Conservation (phyloP, 495 filamentous ascomycete genomes). For the Podospora didyma region DNA sequence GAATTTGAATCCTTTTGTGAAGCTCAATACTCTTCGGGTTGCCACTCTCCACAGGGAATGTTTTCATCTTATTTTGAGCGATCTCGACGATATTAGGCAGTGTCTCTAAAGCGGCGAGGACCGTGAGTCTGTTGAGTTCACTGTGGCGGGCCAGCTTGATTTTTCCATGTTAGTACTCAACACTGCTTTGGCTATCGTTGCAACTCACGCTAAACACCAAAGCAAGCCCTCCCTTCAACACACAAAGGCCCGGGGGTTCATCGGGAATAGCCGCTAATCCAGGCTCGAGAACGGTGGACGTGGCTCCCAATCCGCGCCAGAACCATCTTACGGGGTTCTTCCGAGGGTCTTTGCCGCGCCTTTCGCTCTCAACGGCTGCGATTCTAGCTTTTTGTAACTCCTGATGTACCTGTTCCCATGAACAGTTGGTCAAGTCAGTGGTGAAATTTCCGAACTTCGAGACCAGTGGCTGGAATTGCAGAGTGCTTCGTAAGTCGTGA, state of each 20-base stretch:
- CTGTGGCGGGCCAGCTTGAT: slow-evolving; percentile 6
- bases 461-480: slow-evolving; percentile 9
- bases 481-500: slow-evolving; percentile 12
- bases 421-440: slow-evolving; percentile 11
- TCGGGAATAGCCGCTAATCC: slow-evolving; percentile 12
- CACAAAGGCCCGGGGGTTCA: slow-evolving; percentile 4
- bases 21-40: slow-evolving; percentile 7
- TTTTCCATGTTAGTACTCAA: no score
- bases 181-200: no score
- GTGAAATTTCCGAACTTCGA: slow-evolving; percentile 12
- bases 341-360: slow-evolving; percentile 7
- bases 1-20: background rate
- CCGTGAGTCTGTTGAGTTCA: slow-evolving; percentile 10
- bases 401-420: slow-evolving; percentile 14
- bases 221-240: slow-evolving; percentile 17
- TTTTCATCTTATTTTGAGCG: slow-evolving; percentile 7
- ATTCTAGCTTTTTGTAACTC: slow-evolving; percentile 17
- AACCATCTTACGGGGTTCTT: slow-evolving; percentile 5
- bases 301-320: slow-evolving; percentile 9
- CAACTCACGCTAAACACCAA: slow-evolving; percentile 12
- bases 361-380: slow-evolving; percentile 9
- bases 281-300: slow-evolving; percentile 4
- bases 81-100: slow-evolving; percentile 14
- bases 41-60: slow-evolving; percentile 1
- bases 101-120: slow-evolving; percentile 7